A percentile compares a stretch with the other conserved stretches of the same genome.
Evolutionary conservation across 2,329 filamentous ascomycete species (phyloP).

Genomic region (Fusarium multiceps): DNA sequence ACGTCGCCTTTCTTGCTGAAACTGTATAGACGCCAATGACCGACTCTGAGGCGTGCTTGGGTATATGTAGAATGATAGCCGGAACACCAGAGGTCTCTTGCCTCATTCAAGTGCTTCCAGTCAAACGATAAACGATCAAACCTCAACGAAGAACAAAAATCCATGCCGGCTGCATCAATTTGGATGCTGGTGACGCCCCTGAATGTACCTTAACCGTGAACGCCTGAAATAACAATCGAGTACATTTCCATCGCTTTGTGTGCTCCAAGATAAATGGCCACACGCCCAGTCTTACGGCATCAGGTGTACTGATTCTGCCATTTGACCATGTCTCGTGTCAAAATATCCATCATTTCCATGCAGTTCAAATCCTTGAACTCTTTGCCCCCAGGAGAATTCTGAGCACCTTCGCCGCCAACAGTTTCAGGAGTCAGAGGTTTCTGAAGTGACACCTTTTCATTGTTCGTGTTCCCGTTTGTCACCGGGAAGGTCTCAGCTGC

Average conservation of each 20-base stretch:
- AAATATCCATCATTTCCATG: slow-evolving; percentile 89
- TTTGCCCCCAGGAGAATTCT: slow-evolving; percentile 48
- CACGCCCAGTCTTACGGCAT: slow-evolving; percentile 15
- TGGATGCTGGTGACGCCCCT: slow-evolving; percentile 41
- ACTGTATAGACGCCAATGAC: slow-evolving; percentile 26
- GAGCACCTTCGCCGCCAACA: slow-evolving; percentile 42
- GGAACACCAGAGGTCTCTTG: slow-evolving; percentile 19
- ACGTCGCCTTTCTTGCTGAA: slow-evolving; percentile 21
- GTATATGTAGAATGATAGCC: slow-evolving; percentile 34
- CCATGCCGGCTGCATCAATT: slow-evolving; percentile 31
- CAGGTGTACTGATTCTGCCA: slow-evolving; percentile 80
- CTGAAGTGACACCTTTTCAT: slow-evolving; percentile 56
- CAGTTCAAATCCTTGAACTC: slow-evolving; percentile 82
- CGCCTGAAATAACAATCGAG: slow-evolving; percentile 30
- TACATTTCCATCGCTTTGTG: not conserved
- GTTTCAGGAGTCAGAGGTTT: slow-evolving; percentile 48
- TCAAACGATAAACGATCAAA: slow-evolving; percentile 20
- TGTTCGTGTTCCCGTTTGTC: slow-evolving; percentile 52
- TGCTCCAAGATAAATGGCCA: not conserved
- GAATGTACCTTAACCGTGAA: slow-evolving; percentile 41
- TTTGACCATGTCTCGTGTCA: slow-evolving; percentile 82
- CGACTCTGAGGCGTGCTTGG: slow-evolving; percentile 21
- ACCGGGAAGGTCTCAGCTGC: slow-evolving; percentile 70
- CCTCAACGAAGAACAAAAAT: slow-evolving; percentile 21
- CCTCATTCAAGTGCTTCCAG: slow-evolving; percentile 15